Conservation (phyloP, 2,329 filamentous ascomycete genomes). For the Fusarium sp. region DNA sequence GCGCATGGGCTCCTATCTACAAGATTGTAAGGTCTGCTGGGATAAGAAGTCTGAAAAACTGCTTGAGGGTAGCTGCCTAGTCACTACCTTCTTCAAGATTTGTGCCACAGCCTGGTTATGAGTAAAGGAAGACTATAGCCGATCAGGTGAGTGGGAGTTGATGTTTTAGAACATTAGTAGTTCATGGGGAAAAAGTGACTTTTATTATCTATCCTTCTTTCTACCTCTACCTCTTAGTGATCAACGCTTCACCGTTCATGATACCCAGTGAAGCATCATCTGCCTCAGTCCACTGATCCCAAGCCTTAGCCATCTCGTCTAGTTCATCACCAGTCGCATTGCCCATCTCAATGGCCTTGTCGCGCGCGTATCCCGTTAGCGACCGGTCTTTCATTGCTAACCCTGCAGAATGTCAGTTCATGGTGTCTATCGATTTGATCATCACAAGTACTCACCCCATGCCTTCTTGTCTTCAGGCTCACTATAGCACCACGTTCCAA, state of each 20-base stretch:
- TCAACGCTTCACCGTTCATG: slow-evolving; percentile 48
- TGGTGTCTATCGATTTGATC: fast-evolving
- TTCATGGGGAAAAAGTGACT: neutral
- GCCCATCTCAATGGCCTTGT: slow-evolving; percentile 44
- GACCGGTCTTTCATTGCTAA: slow-evolving; percentile 46
- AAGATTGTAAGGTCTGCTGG: slow-evolving; percentile 53
- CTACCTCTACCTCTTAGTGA: slow-evolving; percentile 36
- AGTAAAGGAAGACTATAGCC: no score
- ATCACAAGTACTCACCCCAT: slow-evolving; percentile 43
- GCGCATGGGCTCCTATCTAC: slow-evolving; percentile 52
- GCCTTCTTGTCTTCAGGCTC: slow-evolving; percentile 39
- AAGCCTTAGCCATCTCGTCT: slow-evolving; percentile 47
- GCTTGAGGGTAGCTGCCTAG: slow-evolving; percentile 55
- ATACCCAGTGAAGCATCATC: slow-evolving; percentile 49
- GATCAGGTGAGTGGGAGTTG: neutral
- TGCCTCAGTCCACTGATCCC: slow-evolving; percentile 46
- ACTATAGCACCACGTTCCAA: slow-evolving; percentile 51
- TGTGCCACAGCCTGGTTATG: no score
- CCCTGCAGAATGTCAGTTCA: slow-evolving; percentile 34
- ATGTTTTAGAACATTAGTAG: neutral
- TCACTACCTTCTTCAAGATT: slow-evolving; percentile 35
- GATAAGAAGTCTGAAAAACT: slow-evolving; percentile 6
- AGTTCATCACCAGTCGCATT: slow-evolving; percentile 44
- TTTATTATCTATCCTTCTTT: neutral
- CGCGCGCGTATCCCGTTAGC: slow-evolving; percentile 42